Evolutionary conservation across 2,329 filamentous ascomycete species (phyloP).

Genomic region (Cladosporium sp.): DNA sequence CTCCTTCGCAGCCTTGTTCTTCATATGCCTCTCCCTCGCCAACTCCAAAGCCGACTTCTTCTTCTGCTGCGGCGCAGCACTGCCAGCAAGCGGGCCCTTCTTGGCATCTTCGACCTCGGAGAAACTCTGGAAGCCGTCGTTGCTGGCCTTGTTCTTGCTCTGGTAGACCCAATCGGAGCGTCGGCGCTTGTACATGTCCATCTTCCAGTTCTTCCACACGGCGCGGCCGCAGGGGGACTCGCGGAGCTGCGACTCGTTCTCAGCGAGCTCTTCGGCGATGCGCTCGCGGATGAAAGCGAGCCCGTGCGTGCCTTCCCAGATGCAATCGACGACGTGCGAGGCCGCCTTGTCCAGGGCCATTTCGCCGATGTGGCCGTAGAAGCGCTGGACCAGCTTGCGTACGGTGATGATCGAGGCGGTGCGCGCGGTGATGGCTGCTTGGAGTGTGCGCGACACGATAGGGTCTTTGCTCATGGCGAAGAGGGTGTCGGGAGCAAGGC

Average conservation of each 20-base stretch:
- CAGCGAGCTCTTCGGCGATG: constrained; percentile 58
- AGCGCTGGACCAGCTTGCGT: constrained; percentile 59
- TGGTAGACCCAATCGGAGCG: constrained; percentile 60
- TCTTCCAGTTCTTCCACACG: constrained; percentile 70
- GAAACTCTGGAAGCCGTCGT: constrained; percentile 47
- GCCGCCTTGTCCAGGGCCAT: constrained; percentile 58
- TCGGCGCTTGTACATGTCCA: constrained; percentile 64
- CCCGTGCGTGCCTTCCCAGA: constrained; percentile 60
- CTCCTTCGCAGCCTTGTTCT: constrained; percentile 35
- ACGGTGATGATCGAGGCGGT: constrained; percentile 53
- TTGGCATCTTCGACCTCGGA: constrained; percentile 38
- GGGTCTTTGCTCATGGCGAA: constrained; percentile 62
- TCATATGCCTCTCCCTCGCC: constrained; percentile 53
- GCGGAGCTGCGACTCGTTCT: constrained; percentile 56
- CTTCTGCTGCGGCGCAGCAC: constrained; percentile 16
- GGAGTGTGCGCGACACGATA: constrained; percentile 57
- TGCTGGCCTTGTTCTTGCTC: constrained; percentile 50
- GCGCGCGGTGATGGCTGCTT: constrained; percentile 55
- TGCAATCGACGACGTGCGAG: constrained; percentile 62
- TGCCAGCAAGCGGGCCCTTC: background rate
- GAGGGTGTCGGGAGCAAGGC: constrained; percentile 46
- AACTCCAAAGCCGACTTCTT: constrained; percentile 51
- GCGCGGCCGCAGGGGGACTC: constrained; percentile 61
- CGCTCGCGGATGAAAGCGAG: constrained; percentile 64
- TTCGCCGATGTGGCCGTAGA: constrained; percentile 57